Base-by-base conservation (phyloP, 2,329 filamentous ascomycete genomes). In the Pseudogymnoascus sp. region DNA sequence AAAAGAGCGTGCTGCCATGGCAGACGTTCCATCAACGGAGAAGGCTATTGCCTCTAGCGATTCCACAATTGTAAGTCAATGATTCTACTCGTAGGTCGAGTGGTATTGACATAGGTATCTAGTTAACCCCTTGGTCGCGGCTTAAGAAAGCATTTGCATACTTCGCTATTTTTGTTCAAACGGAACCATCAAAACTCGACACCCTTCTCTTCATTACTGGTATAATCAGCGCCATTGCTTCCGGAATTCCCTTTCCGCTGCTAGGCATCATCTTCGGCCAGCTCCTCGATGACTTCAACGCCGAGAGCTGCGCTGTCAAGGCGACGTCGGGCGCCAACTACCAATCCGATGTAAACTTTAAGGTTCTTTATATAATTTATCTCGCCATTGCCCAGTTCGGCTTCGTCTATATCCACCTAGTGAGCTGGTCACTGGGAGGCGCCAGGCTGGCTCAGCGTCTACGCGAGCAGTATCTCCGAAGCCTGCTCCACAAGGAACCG, bases 241-340 rank as follows among this genome's bases (percentile, higher is more conserved):
- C 84, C 12, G 85, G 85, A 60, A 77, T 85, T 2, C 85, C 85
- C 0, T 87, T 87, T 65, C 85, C 85, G 14, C 74, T 88, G 11
- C 80, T 88, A 68, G 84, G 82, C 63, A 84, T 88, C 66, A 75
- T 88, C 59, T 88, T 88, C 67, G 85, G 86, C 66, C 77, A 88
- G 71, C 79, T 88, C 11, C 77, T 88, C 65, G 84, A 88, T 68
- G 78, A 86, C 66, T 78, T 88, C 69, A 86, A 85, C 69, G 72
- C 75, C 5, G 80, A 81, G 21, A 80, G 81, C 21, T 86, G 84
- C 70, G 75, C 74, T 11, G 72, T 73, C 65, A 71, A 74, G 34
- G 66, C 67, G 12, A 72, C 63, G 21, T 65, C 69, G 3, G 60
- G 28, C 3, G 64, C 65, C 6, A 66, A 71, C 53, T 62, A 43